These are phyloP conservation scores for Centrapalus pauciflorus DNA, from an alignment of 129 eudicot species.

Conservation along the genomic window DNA sequence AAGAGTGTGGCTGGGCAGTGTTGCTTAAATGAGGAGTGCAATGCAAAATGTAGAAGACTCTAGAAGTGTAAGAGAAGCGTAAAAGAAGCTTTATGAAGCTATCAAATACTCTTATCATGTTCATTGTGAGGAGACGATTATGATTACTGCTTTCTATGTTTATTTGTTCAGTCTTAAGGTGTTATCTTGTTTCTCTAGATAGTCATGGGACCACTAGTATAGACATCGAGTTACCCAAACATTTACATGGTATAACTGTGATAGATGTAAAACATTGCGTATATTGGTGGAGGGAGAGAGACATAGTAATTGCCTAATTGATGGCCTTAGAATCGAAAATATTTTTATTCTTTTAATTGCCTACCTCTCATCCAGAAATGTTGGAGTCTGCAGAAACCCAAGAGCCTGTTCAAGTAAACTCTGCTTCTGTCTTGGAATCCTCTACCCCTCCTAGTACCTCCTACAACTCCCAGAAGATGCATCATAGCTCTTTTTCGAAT, in stretches of 20 bases:
- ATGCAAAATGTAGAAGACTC: too few species aligned
- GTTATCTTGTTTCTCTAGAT: neutral
- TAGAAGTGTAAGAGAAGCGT: neutral
- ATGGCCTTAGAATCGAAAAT: too few species aligned
- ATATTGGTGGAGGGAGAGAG: neutral
- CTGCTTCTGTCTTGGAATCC: neutral
- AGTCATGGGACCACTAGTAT: neutral
- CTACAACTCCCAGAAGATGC: neutral
- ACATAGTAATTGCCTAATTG: too few species aligned
- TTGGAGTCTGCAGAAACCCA: neutral
- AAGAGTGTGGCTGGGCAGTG: neutral
- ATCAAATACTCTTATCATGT: too few species aligned
- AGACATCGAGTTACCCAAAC: neutral
- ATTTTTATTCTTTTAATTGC: too few species aligned
- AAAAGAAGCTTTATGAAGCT: neutral
- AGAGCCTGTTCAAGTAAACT: neutral
- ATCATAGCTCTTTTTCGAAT: neutral
- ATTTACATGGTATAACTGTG: neutral
- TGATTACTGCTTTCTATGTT: neutral
- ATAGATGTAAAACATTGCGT: neutral
- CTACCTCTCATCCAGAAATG: neutral
- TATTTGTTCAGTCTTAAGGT: neutral
- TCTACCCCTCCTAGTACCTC: neutral
- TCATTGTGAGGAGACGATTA: neutral
- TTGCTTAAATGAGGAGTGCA: neutral